Percentiles rank a stretch among this genome's conserved stretches.
phyloP scores from a whole-genome alignment of 1,284 basidiomycete species.

The Exobasidium rhododendri region DNA sequence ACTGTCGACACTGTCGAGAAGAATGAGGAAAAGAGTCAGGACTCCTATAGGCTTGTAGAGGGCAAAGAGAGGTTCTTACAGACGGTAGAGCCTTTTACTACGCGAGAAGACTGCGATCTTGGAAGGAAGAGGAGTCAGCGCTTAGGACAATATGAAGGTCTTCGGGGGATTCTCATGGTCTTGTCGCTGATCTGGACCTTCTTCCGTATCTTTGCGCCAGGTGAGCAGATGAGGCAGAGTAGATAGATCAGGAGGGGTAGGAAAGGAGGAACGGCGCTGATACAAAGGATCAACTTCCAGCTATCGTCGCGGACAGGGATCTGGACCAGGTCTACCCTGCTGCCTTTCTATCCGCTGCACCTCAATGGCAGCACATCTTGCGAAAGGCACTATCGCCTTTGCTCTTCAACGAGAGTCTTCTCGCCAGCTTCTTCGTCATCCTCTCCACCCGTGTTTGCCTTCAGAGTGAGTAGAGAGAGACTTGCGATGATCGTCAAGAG shows the following conservation, averaged over 20 bases:
- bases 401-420: conserved; percentile 35
- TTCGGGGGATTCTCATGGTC: conserved; percentile 27
- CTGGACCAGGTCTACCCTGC: background rate
- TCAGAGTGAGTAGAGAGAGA: conserved; percentile 6
- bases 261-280: too few species aligned
- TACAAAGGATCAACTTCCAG: too few species aligned
- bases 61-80: background rate
- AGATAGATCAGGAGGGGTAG: too few species aligned
- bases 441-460: conserved; percentile 25
- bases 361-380: conserved; percentile 28
- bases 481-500: too few species aligned
- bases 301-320: conserved; percentile 28
- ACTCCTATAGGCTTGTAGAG: background rate
- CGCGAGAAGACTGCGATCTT: background rate
- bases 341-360: conserved; percentile 6
- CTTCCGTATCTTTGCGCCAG: conserved; percentile 34
- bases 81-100: background rate
- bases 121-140: background rate
- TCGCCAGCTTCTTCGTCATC: conserved; percentile 34
- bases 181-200: conserved; percentile 37
- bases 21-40: background rate
- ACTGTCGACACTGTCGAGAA: too few species aligned
- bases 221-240: too few species aligned
- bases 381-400: conserved; percentile 34
- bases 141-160: conserved; percentile 7